These are phyloP conservation scores for Xylaria sp. DNA, from an alignment of 2,329 filamentous ascomycete species.

Conservation along the genomic window DNA sequence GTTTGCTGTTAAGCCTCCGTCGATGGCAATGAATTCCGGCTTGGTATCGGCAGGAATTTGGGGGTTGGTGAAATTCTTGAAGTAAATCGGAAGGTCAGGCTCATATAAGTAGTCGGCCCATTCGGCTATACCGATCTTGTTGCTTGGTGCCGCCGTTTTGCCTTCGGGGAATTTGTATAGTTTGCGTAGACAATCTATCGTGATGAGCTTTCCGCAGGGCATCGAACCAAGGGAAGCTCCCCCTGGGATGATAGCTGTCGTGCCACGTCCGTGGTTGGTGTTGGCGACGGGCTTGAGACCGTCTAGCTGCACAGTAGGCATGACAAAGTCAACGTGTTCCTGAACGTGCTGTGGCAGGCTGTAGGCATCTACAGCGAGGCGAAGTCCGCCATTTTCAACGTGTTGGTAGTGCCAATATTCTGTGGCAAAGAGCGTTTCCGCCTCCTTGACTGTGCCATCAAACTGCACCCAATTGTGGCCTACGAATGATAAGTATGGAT, in stretches of 20 bases:
- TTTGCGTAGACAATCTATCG: slow-evolving; percentile 37
- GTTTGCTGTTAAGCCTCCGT: slow-evolving; percentile 36
- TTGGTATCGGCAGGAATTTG: slow-evolving; percentile 31
- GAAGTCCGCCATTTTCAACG: slow-evolving; percentile 45
- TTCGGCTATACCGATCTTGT: slow-evolving; percentile 39
- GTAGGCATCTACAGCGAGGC: slow-evolving; percentile 56
- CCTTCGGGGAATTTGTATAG: slow-evolving; percentile 37
- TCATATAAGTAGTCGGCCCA: slow-evolving; percentile 39
- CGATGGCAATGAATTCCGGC: slow-evolving; percentile 38
- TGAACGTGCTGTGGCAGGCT: slow-evolving; percentile 52
- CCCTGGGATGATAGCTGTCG: slow-evolving; percentile 20
- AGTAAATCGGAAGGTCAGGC: slow-evolving; percentile 37
- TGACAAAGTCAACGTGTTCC: slow-evolving; percentile 55
- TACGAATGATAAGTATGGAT: slow-evolving; percentile 8
- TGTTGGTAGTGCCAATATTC: slow-evolving; percentile 56
- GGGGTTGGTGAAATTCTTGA: slow-evolving; percentile 39
- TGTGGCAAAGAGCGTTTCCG: slow-evolving; percentile 62
- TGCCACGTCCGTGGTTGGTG: slow-evolving; percentile 22
- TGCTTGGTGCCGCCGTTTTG: slow-evolving; percentile 25
- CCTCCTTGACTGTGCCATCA: slow-evolving; percentile 63
- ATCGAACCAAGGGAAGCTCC: slow-evolving; percentile 34
- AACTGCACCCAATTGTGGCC: slow-evolving; percentile 63
- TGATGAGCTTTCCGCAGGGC: slow-evolving; percentile 35
- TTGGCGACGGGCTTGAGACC: slow-evolving; percentile 36
- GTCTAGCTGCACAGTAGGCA: slow-evolving; percentile 54